Conservation (phyloP, 2,329 filamentous ascomycete species). For the Colletotrichum brevisporum region DNA sequence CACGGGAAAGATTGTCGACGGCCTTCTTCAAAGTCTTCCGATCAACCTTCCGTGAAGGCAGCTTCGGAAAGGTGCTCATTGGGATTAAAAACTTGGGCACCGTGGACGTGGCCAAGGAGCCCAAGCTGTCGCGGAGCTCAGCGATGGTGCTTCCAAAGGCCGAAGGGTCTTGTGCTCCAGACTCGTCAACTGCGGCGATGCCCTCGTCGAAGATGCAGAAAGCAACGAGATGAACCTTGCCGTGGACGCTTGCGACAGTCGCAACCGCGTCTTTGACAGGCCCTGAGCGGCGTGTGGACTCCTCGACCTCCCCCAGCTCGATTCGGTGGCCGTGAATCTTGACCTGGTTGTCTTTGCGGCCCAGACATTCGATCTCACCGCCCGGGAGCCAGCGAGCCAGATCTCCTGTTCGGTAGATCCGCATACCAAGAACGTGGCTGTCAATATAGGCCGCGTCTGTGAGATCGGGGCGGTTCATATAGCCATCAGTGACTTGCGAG, state of each 20-base stretch:
- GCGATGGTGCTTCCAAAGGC: not conserved
- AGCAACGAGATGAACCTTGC: conserved; percentile 13
- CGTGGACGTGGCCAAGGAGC: conserved; percentile 46
- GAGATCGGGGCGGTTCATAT: conserved; percentile 38
- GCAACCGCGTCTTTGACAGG: conserved; percentile 7
- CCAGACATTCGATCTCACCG: conserved; percentile 41
- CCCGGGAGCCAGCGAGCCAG: conserved; percentile 37
- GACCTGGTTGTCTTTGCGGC: conserved; percentile 42
- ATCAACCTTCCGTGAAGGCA: conserved; percentile 47
- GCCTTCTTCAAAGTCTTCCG: conserved; percentile 43
- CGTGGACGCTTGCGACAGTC: not conserved
- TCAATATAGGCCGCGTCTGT: conserved; percentile 33
- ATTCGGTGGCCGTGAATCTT: conserved; percentile 43
- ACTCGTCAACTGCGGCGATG: not conserved
- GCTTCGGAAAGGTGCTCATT: conserved; percentile 42
- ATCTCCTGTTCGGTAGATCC: conserved; percentile 43
- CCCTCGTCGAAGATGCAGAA: conserved; percentile 5
- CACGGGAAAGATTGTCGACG: not conserved
- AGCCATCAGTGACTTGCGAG: conserved; percentile 41
- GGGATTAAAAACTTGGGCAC: conserved; percentile 45
- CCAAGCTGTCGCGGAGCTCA: conserved; percentile 34
- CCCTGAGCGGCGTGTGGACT: conserved; percentile 34
- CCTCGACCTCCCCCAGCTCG: conserved; percentile 44
- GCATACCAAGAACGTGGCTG: conserved; percentile 9
- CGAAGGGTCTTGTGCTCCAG: not conserved